Evolutionary conservation across 2,329 filamentous ascomycete genomes (phyloP), one percentile per base, ranked within the genome.

Genomic region (Fusarium sp.): DNA sequence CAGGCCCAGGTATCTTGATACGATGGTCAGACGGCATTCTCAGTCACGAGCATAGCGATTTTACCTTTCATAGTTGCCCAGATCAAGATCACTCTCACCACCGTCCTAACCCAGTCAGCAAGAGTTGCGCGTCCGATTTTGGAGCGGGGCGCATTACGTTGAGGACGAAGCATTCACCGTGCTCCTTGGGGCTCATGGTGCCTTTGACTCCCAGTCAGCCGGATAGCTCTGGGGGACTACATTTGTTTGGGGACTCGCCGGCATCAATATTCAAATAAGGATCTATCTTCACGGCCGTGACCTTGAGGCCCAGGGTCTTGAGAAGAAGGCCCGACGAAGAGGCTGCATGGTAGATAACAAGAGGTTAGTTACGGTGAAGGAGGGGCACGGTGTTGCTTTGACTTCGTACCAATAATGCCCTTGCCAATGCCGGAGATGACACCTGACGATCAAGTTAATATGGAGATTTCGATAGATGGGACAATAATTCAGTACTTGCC

Each of bases 91-190:
- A 43, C 81, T 82, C 79, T 54, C 48, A 54, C 48, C 48, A 8
- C 48, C 48, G 48, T 54, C 48, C 48, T 54, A 54, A 20, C 27
- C 27, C n/a, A n/a, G 48, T 54, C 48, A 54, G 48, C 18, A 54
- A 54, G 18, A 54, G 18, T 54, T 54, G 30, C 48, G 48, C 48
- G 18, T 54, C 48, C 48, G 11, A 13, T 6, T 14, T 14, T 54
- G 48, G 48, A 54, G 27, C 48, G 27, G 48, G 48, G 48, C 48
- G 48, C 48, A 54, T 54, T 54, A 54, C 94, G 77, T 94, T 91
- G 67, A 97, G 89, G 58, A 98, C 95, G 81, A 96, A 98, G 76
- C 93, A 93, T 85, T 98, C 95, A 75, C 95, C 95, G 81, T 97
- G 95, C 83, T 92, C 93, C 37, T 18, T 34, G n/a, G 48, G 45